phyloP scores from a whole-genome alignment of 495 filamentous ascomycete genomes.

The Neurospora cerealis region DNA sequence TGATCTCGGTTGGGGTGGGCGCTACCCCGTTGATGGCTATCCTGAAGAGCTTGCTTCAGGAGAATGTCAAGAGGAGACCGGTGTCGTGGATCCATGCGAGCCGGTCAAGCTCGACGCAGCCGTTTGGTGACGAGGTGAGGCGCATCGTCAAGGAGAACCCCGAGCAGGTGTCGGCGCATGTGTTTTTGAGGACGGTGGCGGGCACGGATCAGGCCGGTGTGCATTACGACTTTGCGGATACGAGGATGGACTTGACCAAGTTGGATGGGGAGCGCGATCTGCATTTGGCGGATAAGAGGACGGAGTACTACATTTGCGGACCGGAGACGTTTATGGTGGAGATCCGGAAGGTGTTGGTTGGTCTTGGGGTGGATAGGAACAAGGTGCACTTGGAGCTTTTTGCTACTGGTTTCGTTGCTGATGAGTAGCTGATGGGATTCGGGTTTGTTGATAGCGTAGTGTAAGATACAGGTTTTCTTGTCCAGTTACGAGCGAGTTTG shows the following conservation, averaged over 20 bases:
- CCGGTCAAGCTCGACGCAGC: conserved; percentile 35
- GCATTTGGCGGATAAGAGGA: conserved; percentile 36
- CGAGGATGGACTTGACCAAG: conserved; percentile 42
- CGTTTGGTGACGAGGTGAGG: conserved; percentile 45
- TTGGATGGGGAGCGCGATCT: conserved; percentile 43
- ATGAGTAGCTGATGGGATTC: conserved; percentile 2
- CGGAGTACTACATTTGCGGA: conserved; percentile 62
- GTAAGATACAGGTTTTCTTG: neutral
- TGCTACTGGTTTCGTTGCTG: conserved; percentile 43
- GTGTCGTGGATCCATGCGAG: conserved; percentile 61
- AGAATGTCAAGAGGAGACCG: conserved; percentile 29
- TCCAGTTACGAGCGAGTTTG: neutral
- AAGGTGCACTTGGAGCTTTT: conserved; percentile 60
- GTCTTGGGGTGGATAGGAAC: conserved; percentile 40
- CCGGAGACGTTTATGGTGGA: conserved; percentile 57
- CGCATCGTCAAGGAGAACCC: conserved; percentile 33
- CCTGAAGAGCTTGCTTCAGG: conserved; percentile 38
- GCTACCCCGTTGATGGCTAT: conserved; percentile 59
- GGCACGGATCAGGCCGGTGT: conserved; percentile 38
- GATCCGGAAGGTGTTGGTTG: conserved; percentile 36
- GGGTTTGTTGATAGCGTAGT: neutral
- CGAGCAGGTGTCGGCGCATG: conserved; percentile 27
- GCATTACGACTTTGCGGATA: conserved; percentile 46
- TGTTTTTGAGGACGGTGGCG: conserved; percentile 30
- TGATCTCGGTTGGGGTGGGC: conserved; percentile 62